Base-by-base conservation (phyloP, 768 basidiomycete genomes). In the Tricholoma saponaceum region DNA sequence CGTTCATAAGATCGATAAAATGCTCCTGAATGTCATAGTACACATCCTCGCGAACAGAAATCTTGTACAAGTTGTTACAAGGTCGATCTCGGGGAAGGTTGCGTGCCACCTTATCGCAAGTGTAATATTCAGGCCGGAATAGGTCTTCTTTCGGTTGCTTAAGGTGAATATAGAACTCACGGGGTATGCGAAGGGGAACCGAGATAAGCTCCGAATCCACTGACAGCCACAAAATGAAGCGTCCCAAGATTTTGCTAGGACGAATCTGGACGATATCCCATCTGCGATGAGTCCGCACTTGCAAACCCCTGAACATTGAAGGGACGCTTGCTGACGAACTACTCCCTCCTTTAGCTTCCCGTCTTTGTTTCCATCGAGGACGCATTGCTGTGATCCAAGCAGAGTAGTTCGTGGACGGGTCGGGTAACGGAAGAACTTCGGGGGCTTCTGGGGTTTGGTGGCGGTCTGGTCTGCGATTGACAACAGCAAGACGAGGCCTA, bases 231-330 rank as follows among this genome's bases (percentile, higher is more conserved):
- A 98, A 71, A 18, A 84, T 81, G 71, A 89, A 98, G 20, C 93
- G 87, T 10, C 97, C 96, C 10, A 86, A 79, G 41, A 80, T 83
- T 60, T 81, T 81, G 56, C 85, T 92, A 0, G 85, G 82, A 28
- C 92, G 85, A 60, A 99, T 86, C 66, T 98, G 97, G 3, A 98
- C 76, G 52, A 99, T 80, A 64, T 98, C 96, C 97, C 97, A 98
- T 51, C 84, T 81, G 51, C 85, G 79, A 52, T 81, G 84, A 10
- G 84, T 77, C 52, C 81, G 80, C 50, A 83, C 75, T 41, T 80
- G 80, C 49, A 78, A 76, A 56, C 79, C 78, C 60, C 79, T 83
- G 71, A 96, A 91, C 82, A 96, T 90, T 0, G 85, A 77, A 5
- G 93, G 88, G 46, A 87, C 75, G 58, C 78, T 63, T 44, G 76